Evolutionary conservation across 1,284 basidiomycete species (phyloP), one percentile per base, ranked within the genome.

Genomic region (Tylopilus sp.): DNA sequence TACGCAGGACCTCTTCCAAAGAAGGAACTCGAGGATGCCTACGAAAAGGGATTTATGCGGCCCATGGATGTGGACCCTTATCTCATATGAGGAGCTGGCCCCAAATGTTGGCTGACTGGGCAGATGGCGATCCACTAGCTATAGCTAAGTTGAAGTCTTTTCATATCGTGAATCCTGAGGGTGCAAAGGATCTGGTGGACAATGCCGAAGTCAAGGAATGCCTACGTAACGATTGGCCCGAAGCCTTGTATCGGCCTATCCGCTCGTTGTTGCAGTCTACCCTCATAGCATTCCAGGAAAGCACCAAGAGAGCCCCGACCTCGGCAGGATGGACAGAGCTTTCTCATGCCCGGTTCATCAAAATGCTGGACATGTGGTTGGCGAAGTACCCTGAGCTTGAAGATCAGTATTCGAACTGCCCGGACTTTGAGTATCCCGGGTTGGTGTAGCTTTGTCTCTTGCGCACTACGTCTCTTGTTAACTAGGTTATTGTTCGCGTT

Each of bases 1-100:
- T 51, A 46, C 7, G 36, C 50, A 35, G 43, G 50, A 10, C 43
- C 50, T 6, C 50, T 51, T 33, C 17, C 43, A 15, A 19, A 35
- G 33, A 11, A n/a, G 17, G 33, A 19, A n/a, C 33, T 35, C 19
- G 17, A n/a, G 33, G 33, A n/a, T 4, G 50, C 43, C 1, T 19
- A 52, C n/a, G 20, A 31, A 25, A 24, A 8, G 1, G 37, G 47
- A n/a, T 48, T 40, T 32, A 22, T 25, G 19, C 37, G 29, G 17
- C 13, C 37, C 7, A 32, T 25, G 47, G 37, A 4, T 32, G 37
- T 9, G 22, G 22, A 4, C 36, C 15, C 14, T 43, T 22, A 1
- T 13, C 20, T 5, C 33, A 50, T 15, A 45, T 32, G 35, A 44
- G 35, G 24, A 25, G n/a, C 26, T 51, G 50, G 36, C 42, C 48